Conservation (phyloP, 2,329 filamentous ascomycete genomes). For the Hortaea sp. region DNA sequence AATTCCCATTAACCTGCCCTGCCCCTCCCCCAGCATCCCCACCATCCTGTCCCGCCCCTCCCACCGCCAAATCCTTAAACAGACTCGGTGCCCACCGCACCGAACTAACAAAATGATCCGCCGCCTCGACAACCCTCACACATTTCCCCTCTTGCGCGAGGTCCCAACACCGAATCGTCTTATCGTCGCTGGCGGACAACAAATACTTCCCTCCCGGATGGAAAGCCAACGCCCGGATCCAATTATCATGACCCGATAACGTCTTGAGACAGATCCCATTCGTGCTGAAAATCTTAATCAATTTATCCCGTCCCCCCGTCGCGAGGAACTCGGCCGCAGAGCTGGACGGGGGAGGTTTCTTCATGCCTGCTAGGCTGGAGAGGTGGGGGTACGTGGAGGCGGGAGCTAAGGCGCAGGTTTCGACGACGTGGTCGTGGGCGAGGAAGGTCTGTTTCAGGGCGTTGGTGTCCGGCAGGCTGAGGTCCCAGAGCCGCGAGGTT, state of each 20-base stretch:
- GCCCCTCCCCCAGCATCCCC: slow-evolving; percentile 27
- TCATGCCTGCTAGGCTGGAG: slow-evolving; percentile 66
- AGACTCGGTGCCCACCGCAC: slow-evolving; percentile 78
- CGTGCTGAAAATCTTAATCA: slow-evolving; percentile 79
- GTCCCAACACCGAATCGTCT: slow-evolving; percentile 90
- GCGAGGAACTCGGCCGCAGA: slow-evolving; percentile 81
- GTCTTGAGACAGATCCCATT: slow-evolving; percentile 78
- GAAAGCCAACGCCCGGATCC: slow-evolving; percentile 78
- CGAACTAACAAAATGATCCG: slow-evolving; percentile 73
- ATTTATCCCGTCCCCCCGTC: slow-evolving; percentile 82
- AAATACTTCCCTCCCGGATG: slow-evolving; percentile 89
- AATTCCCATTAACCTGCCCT: slow-evolving; percentile 41
- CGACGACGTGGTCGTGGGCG: slow-evolving; percentile 76
- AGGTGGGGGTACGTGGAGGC: slow-evolving; percentile 68
- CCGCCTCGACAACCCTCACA: slow-evolving; percentile 68
- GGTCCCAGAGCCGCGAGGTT: slow-evolving; percentile 76
- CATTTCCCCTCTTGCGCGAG: slow-evolving; percentile 81
- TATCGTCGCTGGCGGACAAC: slow-evolving; percentile 78
- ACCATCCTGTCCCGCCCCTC: slow-evolving; percentile 29
- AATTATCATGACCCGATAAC: slow-evolving; percentile 83
- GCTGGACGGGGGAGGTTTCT: slow-evolving; percentile 64
- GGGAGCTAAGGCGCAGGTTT: slow-evolving; percentile 81
- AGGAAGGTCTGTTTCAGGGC: slow-evolving; percentile 60
- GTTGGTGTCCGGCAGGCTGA: slow-evolving; percentile 56
- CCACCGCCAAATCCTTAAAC: slow-evolving; percentile 43